These are phyloP conservation scores for Fagopyrum tataricum DNA, from an alignment of 148 eudicot genomes.

Conservation along the genomic window DNA sequence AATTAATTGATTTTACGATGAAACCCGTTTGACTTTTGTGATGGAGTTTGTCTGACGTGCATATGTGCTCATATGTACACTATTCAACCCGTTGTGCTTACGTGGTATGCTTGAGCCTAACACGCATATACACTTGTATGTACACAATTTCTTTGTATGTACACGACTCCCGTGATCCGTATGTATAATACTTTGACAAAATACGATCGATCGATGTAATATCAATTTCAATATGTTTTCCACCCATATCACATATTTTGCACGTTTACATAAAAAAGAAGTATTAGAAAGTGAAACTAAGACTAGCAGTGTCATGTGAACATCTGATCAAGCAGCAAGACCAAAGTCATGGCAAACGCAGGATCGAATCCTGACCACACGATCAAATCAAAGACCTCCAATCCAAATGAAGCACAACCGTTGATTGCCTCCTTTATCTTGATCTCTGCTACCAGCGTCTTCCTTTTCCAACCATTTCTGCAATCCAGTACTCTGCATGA, in stretches of 20 bases:
- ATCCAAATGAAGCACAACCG: slow-evolving; percentile 54
- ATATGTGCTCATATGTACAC: too few species aligned
- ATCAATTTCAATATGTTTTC: too few species aligned
- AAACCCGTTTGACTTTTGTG: too few species aligned
- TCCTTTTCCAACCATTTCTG: slow-evolving; percentile 20
- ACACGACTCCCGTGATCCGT: too few species aligned
- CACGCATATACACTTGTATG: too few species aligned
- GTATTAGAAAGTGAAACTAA: background rate
- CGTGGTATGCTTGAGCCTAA: too few species aligned
- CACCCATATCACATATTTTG: background rate
- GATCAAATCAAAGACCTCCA: slow-evolving; percentile 65
- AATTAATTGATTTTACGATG: too few species aligned
- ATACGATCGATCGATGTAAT: too few species aligned
- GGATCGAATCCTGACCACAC: slow-evolving; percentile 49
- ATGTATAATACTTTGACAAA: too few species aligned
- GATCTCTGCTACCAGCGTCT: slow-evolving; percentile 57
- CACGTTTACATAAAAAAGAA: background rate
- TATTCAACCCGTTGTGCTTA: too few species aligned
- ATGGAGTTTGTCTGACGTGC: too few species aligned
- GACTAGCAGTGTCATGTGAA: slow-evolving; percentile 15
- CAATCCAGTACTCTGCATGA: slow-evolving; percentile 54
- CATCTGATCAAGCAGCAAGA: slow-evolving; percentile 69
- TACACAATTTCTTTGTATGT: too few species aligned
- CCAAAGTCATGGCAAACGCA: slow-evolving; percentile 58
- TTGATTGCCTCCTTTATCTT: slow-evolving; percentile 50